Base-by-base conservation (phyloP, 345 rosid genomes). In the Aurinia saxatilis region DNA sequence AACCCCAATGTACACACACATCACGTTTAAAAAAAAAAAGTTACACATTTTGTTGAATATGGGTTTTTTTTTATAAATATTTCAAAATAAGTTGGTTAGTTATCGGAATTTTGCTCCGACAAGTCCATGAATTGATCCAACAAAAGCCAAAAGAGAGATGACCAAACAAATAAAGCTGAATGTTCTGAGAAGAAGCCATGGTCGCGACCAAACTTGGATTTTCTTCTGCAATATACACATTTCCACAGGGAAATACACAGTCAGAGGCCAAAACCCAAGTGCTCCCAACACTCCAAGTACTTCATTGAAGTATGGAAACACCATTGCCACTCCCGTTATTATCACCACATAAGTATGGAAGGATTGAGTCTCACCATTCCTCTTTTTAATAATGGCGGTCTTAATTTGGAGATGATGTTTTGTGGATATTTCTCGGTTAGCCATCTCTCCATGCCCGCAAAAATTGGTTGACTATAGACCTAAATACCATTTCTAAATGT, bases 281-380 rank as follows among this genome's bases (percentile, higher is more conserved):
- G 83, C 96, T 27, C 92, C 98, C 17, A 88, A 36, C 18, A 82
- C 68, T 37, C 95, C 98, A 5, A 91, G 34, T 16, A 88, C 84
- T 65, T 86, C 83, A 76, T 91, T 88, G 82, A 91, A 91, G 77
- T 82, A 88, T 3, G 96, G 95, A 73, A 91, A 91, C 37, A 79
- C 2, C 47, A 84, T 61, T 4, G 86, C 79, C 6, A 86, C 61
- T 2, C 35, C 67, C 0, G 85, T 86, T 19, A 84, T 80, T 0
- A 82, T 71, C 1, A 71, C 62, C 5, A 86, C 98, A 4, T 81
- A 86, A 6, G 25, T 11, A n/a, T n/a, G n/a, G n/a, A n/a, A 44
- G 50, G 73, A 61, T 31, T 69, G n/a, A 69, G 0, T 46, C 19
- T 69, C 50, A 61, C 78, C 5, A 35, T 29, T 31, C 8, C 52